Conservation (phyloP, 1,284 basidiomycete genomes). For the Puccinia triticina region DNA sequence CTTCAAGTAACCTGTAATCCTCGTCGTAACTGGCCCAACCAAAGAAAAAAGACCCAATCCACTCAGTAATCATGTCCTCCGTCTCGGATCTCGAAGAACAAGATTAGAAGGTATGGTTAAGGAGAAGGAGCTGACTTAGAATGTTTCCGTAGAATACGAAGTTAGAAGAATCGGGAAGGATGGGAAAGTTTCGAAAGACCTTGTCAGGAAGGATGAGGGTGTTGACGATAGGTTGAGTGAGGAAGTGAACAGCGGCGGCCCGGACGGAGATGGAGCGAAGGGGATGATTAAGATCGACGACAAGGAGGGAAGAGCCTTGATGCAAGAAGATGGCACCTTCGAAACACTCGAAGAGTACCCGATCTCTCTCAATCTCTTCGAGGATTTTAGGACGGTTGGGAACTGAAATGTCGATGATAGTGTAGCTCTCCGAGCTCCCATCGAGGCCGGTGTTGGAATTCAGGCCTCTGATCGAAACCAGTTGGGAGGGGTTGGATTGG, state of each 20-base stretch:
- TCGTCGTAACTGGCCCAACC: slow-evolving; percentile 5
- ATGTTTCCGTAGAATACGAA: slow-evolving; percentile 19
- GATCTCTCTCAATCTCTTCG: slow-evolving; percentile 82
- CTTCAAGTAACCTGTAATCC: slow-evolving; percentile 19
- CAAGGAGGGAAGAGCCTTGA: slow-evolving; percentile 55
- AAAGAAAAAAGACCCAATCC: background rate
- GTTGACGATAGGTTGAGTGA: slow-evolving; percentile 24
- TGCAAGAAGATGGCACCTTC: slow-evolving; percentile 64
- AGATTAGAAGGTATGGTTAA: background rate
- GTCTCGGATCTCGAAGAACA: background rate
- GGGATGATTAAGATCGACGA: slow-evolving; percentile 7
- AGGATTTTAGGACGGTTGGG: slow-evolving; percentile 65
- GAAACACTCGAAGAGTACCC: slow-evolving; percentile 79
- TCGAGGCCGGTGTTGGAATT: background rate
- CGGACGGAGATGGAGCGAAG: background rate
- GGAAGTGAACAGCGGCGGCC: slow-evolving; percentile 23
- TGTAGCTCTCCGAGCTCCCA: slow-evolving; percentile 75
- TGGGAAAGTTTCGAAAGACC: background rate
- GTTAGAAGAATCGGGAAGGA: slow-evolving; percentile 25
- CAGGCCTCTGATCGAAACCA: slow-evolving; percentile 26
- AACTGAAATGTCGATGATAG: slow-evolving; percentile 69
- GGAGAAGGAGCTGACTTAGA: background rate
- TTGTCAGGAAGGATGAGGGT: slow-evolving; percentile 3
- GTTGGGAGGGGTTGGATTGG: slow-evolving; percentile 3
- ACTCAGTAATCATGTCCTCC: background rate